phyloP scores from a whole-genome alignment of 139 green algal species.

The Chlamydomonas sp. region DNA sequence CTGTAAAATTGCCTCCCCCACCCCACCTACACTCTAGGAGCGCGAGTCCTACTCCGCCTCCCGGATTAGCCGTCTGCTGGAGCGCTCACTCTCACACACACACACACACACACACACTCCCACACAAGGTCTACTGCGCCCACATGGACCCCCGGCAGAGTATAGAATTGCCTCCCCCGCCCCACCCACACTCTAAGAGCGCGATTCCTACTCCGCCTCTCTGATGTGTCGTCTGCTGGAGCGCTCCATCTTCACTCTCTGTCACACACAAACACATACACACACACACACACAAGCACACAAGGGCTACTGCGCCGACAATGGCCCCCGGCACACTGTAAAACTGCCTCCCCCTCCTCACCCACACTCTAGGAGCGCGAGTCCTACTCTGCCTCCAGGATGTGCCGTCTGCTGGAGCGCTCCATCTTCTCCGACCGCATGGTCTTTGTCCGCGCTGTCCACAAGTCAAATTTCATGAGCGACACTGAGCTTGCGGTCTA shows the following conservation, averaged over 20 bases:
- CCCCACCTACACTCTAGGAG: conserved; percentile 40
- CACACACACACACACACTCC: no score
- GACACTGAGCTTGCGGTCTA: conserved; percentile 45
- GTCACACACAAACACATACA: no score
- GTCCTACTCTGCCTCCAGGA: conserved; percentile 27
- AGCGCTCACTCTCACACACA: conserved; percentile 94
- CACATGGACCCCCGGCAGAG: not conserved
- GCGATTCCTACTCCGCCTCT: conserved; percentile 25
- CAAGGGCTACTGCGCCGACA: no score
- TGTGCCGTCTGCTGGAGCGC: conserved; percentile 83
- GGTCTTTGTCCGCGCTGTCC: conserved; percentile 92
- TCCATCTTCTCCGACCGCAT: conserved; percentile 94
- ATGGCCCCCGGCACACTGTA: not conserved
- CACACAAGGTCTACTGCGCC: no score
- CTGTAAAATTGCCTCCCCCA: not conserved
- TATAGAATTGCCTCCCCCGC: not conserved
- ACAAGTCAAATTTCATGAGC: conserved; percentile 67
- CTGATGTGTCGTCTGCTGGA: conserved; percentile 80
- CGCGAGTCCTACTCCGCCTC: conserved; percentile 28
- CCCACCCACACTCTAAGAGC: conserved; percentile 41
- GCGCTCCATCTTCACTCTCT: conserved; percentile 90
- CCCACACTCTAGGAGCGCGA: conserved; percentile 46
- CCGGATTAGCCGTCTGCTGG: conserved; percentile 71
- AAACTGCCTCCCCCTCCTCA: not conserved
- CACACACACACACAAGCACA: no score